These are phyloP conservation scores for Arthrobotrys sinensis DNA, from an alignment of 2,329 filamentous ascomycete genomes.

Conservation along the genomic window DNA sequence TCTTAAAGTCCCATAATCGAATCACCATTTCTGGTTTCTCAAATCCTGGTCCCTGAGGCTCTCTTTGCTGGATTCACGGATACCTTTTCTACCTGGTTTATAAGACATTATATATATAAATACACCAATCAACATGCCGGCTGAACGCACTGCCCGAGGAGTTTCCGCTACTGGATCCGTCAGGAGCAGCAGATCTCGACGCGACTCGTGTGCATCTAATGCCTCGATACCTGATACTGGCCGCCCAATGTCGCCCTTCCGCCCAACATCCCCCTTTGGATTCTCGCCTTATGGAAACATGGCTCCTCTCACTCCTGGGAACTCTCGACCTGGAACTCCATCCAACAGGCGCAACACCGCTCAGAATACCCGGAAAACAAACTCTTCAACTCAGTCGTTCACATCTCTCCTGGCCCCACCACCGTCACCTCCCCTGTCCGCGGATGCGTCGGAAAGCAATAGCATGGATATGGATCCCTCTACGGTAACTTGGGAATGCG, in stretches of 20 bases:
- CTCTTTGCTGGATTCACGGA: constrained; percentile 27
- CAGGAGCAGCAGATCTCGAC: constrained; percentile 48
- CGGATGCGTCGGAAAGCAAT: constrained; percentile 57
- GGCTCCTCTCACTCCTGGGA: constrained; percentile 55
- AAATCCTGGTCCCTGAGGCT: constrained; percentile 40
- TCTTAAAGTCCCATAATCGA: constrained; percentile 18
- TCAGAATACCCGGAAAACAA: constrained; percentile 51
- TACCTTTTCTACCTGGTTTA: constrained; percentile 3
- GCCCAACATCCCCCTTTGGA: constrained; percentile 57
- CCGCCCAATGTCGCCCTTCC: constrained; percentile 53
- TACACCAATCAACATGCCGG: constrained; percentile 48
- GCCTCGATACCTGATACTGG: constrained; percentile 55
- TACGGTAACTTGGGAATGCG: constrained; percentile 64
- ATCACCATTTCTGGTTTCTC: constrained; percentile 24
- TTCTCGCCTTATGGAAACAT: constrained; percentile 55
- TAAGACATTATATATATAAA: constrained; percentile 31
- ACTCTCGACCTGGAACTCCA: constrained; percentile 53
- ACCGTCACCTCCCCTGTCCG: constrained; percentile 47
- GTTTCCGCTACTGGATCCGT: constrained; percentile 48
- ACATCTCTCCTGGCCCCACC: constrained; percentile 49
- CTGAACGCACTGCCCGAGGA: constrained; percentile 54
- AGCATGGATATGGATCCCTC: constrained; percentile 59
- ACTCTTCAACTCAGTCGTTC: constrained; percentile 48
- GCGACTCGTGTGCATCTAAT: constrained; percentile 55
- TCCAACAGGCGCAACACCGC: constrained; percentile 54